These are phyloP conservation scores for Fistulina hepatica DNA, from an alignment of 1,284 basidiomycete species.

Conservation along the genomic window DNA sequence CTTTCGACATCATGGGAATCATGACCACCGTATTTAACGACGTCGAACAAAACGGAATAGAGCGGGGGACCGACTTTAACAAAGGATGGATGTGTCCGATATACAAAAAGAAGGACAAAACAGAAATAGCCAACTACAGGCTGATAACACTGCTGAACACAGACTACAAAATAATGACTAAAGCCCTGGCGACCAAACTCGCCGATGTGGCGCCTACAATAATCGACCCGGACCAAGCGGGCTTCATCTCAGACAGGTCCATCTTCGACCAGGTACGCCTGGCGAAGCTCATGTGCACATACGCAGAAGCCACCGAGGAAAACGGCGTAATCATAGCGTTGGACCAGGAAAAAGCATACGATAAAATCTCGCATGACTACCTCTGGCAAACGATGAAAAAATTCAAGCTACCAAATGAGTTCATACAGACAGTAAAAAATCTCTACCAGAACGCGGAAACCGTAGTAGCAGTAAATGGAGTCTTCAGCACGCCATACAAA, in stretches of 20 bases:
- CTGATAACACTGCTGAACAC: constrained; percentile 12
- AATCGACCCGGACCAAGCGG: constrained; percentile 17
- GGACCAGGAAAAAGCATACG: constrained; percentile 5
- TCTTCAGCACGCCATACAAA: background rate
- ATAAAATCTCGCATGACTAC: constrained; percentile 6
- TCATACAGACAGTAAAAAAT: constrained; percentile 5
- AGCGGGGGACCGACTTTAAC: background rate
- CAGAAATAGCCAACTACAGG: constrained; percentile 8
- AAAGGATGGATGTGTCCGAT: constrained; percentile 10
- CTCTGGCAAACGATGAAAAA: constrained; percentile 1
- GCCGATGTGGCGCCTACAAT: constrained; percentile 9
- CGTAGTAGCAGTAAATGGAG: constrained; percentile 1
- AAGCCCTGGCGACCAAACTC: constrained; percentile 9
- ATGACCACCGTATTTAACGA: constrained; percentile 8
- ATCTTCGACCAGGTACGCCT: constrained; percentile 4
- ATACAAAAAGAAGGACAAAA: constrained; percentile 9
- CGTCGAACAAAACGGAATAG: constrained; percentile 8
- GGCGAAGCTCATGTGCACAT: constrained; percentile 3
- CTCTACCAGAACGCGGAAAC: constrained; percentile 4
- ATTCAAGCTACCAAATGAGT: background rate
- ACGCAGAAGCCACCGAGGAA: constrained; percentile 3
- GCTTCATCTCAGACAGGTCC: constrained; percentile 14
- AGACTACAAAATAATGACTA: constrained; percentile 14
- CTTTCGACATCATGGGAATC: background rate
- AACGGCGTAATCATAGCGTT: constrained; percentile 4